phyloP scores from a whole-genome alignment of 225 moss, liverwort and hornwort genomes.

The Bryum argenteum region DNA sequence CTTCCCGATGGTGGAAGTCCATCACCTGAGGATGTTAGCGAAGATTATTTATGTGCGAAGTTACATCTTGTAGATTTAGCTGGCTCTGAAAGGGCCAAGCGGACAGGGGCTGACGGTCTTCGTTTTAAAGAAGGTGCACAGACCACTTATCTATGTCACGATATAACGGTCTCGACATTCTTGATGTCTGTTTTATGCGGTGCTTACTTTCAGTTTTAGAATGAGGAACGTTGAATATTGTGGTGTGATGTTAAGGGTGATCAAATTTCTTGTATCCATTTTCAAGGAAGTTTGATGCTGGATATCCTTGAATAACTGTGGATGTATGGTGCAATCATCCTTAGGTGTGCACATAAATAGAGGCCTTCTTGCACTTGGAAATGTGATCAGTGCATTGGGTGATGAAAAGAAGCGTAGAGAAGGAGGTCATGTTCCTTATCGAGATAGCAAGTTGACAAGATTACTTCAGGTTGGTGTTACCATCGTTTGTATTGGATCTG shows the following conservation, averaged over 20 bases:
- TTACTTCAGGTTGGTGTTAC: slow-evolving; percentile 69
- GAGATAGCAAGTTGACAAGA: slow-evolving; percentile 94
- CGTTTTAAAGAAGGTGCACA: slow-evolving; percentile 80
- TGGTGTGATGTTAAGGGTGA: slow-evolving; percentile 8
- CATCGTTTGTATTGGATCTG: slow-evolving; percentile 1
- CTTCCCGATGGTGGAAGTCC: slow-evolving; percentile 57
- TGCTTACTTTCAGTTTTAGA: slow-evolving; percentile 5
- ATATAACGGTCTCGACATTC: background rate
- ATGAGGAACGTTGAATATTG: background rate
- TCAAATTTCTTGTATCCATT: background rate
- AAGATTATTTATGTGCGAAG: slow-evolving; percentile 94
- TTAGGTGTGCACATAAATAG: slow-evolving; percentile 95
- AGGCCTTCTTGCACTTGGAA: slow-evolving; percentile 90
- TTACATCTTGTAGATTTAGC: slow-evolving; percentile 96
- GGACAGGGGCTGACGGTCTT: slow-evolving; percentile 64
- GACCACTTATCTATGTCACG: slow-evolving; percentile 15
- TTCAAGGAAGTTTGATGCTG: slow-evolving; percentile 10
- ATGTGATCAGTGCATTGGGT: slow-evolving; percentile 94
- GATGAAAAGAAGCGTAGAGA: slow-evolving; percentile 94
- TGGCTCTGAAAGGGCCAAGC: slow-evolving; percentile 87
- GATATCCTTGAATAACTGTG: slow-evolving; percentile 21
- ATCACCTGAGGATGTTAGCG: slow-evolving; percentile 68
- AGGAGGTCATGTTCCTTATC: slow-evolving; percentile 95
- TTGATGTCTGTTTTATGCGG: slow-evolving; percentile 13
- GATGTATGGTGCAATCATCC: slow-evolving; percentile 9